Evolutionary conservation across 2,329 filamentous ascomycete species (phyloP).

Genomic region (Colletotrichum karsti): DNA sequence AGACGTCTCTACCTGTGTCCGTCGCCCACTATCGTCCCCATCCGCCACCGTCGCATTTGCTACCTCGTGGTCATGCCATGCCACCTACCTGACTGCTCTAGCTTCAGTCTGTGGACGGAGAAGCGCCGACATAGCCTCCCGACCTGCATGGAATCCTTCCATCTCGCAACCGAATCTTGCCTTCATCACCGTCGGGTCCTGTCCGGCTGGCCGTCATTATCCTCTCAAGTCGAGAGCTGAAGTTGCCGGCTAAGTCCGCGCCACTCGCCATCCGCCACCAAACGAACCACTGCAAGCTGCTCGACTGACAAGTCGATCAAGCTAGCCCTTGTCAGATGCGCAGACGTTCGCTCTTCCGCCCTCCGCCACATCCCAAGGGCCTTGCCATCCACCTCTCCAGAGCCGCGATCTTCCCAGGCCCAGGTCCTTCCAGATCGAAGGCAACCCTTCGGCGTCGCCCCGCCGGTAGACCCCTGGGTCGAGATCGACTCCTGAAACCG

Average conservation of each 20-base stretch:
- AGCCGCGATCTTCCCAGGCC: constrained; percentile 20
- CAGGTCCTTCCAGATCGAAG: constrained; percentile 18
- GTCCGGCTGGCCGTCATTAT: background rate
- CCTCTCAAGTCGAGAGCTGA: background rate
- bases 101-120: constrained; percentile 12
- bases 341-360: constrained; percentile 12
- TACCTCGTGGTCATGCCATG: constrained; percentile 13
- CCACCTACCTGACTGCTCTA: constrained; percentile 19
- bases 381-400: background rate
- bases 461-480: constrained; percentile 24
- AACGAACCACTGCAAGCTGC: constrained; percentile 15
- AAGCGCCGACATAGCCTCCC: constrained; percentile 29
- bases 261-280: constrained; percentile 4
- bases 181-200: constrained; percentile 1
- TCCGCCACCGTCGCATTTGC: constrained; percentile 5
- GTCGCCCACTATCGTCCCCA: background rate
- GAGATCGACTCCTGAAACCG: constrained; percentile 32
- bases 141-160: constrained; percentile 27
- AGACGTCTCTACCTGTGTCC: background rate
- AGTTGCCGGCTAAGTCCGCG: background rate
- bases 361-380: background rate
- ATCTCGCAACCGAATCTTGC: constrained; percentile 23
- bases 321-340: constrained; percentile 10
- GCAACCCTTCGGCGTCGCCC: constrained; percentile 15
- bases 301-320: constrained; percentile 4